phyloP scores from a whole-genome alignment of 1,139 yeast species.

The Candida sojae region DNA sequence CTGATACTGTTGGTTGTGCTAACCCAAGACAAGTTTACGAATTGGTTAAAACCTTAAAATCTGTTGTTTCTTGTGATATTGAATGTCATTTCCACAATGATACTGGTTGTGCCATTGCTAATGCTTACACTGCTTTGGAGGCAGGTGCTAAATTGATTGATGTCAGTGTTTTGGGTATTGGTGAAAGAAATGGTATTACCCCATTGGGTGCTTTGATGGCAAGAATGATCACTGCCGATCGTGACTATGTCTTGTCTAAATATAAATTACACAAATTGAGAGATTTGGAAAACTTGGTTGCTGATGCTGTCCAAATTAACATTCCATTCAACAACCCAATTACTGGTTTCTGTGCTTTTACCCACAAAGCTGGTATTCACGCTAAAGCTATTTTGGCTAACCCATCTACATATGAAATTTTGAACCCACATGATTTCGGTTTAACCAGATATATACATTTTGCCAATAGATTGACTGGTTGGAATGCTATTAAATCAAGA shows the following conservation, averaged over 20 bases:
- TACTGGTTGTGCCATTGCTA: constrained; percentile 98
- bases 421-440: constrained; percentile 94
- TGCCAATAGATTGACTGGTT: constrained; percentile 96
- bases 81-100: constrained; percentile 99
- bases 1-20: constrained; percentile 99
- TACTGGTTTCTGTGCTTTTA: constrained; percentile 99
- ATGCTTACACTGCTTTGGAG: constrained; percentile 96
- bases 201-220: constrained; percentile 99
- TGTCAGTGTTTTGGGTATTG: constrained; percentile 94
- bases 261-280: constrained; percentile 95
- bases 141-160: constrained; percentile 97
- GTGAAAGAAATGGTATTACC: constrained; percentile 98
- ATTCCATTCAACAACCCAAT: constrained; percentile 98
- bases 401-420: constrained; percentile 96
- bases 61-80: constrained; percentile 94
- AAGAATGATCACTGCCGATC: constrained; percentile 97
- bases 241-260: constrained; percentile 93
- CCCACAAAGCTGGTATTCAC: constrained; percentile 99
- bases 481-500: constrained; percentile 98
- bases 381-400: constrained; percentile 98
- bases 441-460: constrained; percentile 94
- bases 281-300: constrained; percentile 93
- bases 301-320: constrained; percentile 96
- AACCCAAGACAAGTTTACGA: constrained; percentile 99
- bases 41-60: constrained; percentile 87